Evolutionary conservation across 1,284 basidiomycete species (phyloP), one percentile per base, ranked within the genome.

Genomic region (Phylloboletellus chloephorus): DNA sequence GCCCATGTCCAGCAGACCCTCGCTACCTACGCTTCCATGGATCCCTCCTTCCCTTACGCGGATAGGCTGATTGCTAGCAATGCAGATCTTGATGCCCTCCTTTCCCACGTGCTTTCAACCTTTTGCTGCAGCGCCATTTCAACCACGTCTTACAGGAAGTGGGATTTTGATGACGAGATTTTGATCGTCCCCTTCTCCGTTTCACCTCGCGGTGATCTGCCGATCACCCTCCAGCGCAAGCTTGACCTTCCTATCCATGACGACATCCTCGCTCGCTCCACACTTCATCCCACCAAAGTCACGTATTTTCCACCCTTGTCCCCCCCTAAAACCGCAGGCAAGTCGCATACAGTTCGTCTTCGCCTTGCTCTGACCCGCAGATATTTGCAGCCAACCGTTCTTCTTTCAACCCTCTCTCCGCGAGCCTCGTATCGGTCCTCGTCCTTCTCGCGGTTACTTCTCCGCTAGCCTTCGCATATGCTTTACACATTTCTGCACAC

Each of bases 121-220:
- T 58, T 62, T 7, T 48, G 58, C 7, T 60, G 58, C 46, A 41
- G 34, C 20, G 38, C 56, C 21, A 24, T 47, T 19, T 34, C 46
- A 20, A 25, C 46, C 17, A 29, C 34, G 19, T 46, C 52, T 17
- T 33, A 47, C 31, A 56, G 49, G 22, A 50, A 45, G 20, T 63
- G 61, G 57, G 55, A 61, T 39, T 53, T 60, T 10, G 60, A 56
- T 46, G 41, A 49, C 45, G 56, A 58, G 15, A 47, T 61, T 35
- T 33, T 30, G 13, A 41, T 60, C 21, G 31, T 47, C 23, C 53
- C 61, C n/a, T 46, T 53, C 28, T 30, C 43, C n/a, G n/a, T 36
- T 19, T 32, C 39, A 29, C 24, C 36, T 13, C 9, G 35, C 15
- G 29, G 37, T 3, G 37, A 39, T 26, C 28, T 33, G 12, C 39